A percentile compares a stretch with the other conserved stretches of the same genome.
These are phyloP conservation scores for Xylaria sp. DNA, from an alignment of 2,329 filamentous ascomycete genomes.

Conservation along the genomic window DNA sequence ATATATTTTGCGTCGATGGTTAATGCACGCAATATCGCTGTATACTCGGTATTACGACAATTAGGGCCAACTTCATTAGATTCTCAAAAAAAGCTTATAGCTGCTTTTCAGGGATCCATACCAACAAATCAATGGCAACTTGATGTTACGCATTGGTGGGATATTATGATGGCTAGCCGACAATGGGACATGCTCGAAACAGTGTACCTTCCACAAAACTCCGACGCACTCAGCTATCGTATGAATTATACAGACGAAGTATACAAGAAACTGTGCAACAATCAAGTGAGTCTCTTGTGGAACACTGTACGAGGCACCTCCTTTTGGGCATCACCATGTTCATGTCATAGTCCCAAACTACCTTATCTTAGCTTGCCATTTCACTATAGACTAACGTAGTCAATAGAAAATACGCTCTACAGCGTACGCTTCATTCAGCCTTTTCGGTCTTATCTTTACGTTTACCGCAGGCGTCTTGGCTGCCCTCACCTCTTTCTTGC, in stretches of 20 bases:
- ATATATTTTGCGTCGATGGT: not conserved
- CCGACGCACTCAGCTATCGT: not conserved
- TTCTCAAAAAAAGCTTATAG: not conserved
- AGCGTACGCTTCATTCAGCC: slow-evolving; percentile 34
- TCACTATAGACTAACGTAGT: too few relatives aligned
- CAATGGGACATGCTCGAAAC: not conserved
- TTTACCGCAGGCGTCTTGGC: slow-evolving; percentile 29
- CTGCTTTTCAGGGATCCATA: not conserved
- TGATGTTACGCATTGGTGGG: slow-evolving; percentile 4
- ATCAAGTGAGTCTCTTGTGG: slow-evolving; percentile 3
- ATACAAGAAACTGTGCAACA: slow-evolving; percentile 6
- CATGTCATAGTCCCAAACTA: too few relatives aligned
- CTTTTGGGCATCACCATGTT: too few relatives aligned
- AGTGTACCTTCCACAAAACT: not conserved
- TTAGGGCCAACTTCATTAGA: not conserved
- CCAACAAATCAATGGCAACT: slow-evolving; percentile 15
- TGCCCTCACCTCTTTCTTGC: slow-evolving; percentile 26
- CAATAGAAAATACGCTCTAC: slow-evolving; percentile 36
- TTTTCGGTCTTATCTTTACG: slow-evolving; percentile 36
- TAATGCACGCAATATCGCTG: not conserved
- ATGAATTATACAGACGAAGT: not conserved
- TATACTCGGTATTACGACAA: not conserved
- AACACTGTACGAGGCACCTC: too few relatives aligned
- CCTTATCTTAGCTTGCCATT: too few relatives aligned
- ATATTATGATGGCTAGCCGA: not conserved